These are phyloP conservation scores for Zygosaccharomyces kombuchaensis DNA, from an alignment of 805 yeast species.

Conservation along the genomic window DNA sequence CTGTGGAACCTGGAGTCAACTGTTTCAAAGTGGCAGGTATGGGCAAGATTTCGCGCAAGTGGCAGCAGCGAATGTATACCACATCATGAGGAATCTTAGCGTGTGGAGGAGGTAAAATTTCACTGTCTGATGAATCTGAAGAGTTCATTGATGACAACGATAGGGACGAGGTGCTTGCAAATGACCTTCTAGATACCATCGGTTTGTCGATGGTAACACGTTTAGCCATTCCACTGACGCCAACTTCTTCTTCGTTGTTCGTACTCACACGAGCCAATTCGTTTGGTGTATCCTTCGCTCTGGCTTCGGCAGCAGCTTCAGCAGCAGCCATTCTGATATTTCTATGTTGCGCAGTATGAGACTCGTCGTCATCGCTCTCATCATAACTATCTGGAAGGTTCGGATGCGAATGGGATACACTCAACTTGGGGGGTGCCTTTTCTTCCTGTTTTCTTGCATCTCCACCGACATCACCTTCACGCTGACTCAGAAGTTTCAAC, in stretches of 20 bases:
- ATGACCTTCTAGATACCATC: conserved; percentile 38
- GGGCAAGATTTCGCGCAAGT: conserved; percentile 84
- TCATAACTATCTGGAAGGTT: not conserved
- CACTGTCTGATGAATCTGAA: conserved; percentile 18
- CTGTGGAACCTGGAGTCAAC: conserved; percentile 64
- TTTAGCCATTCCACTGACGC: conserved; percentile 32
- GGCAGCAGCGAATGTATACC: conserved; percentile 89
- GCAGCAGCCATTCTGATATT: conserved; percentile 35
- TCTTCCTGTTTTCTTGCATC: conserved; percentile 17
- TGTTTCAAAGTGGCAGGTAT: conserved; percentile 86
- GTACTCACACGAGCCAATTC: conserved; percentile 30
- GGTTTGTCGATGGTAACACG: conserved; percentile 42
- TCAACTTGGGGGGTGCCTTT: conserved; percentile 19
- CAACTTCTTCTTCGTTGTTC: conserved; percentile 39
- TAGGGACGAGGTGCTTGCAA: conserved; percentile 17
- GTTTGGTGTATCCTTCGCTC: conserved; percentile 35
- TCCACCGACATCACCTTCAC: conserved; percentile 10
- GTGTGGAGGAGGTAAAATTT: conserved; percentile 31
- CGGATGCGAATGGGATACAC: conserved; percentile 10
- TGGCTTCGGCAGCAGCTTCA: conserved; percentile 37
- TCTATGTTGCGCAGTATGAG: conserved; percentile 23
- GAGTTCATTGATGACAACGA: conserved; percentile 25
- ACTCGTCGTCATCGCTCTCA: conserved; percentile 19
- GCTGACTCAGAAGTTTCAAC: conserved; percentile 40
- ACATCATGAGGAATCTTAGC: conserved; percentile 52